A percentile compares a stretch with the other conserved stretches of the same genome.
Conservation (phyloP, 2,329 filamentous ascomycete genomes). For the Colletotrichum aenigma region DNA sequence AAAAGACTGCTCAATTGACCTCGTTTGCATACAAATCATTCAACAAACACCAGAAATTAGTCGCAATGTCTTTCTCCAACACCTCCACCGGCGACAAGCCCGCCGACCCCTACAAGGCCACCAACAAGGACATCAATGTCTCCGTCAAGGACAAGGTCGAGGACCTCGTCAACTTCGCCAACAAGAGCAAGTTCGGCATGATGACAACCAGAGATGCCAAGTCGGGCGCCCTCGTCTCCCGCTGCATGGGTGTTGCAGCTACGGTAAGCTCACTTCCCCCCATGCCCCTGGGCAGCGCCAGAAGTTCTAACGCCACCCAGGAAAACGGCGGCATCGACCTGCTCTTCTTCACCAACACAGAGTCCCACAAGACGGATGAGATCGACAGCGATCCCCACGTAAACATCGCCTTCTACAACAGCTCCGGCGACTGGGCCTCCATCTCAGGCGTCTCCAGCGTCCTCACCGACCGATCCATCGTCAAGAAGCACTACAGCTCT, state of each 20-base stretch:
- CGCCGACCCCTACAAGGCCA: conserved; percentile 77
- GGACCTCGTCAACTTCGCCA: conserved; percentile 74
- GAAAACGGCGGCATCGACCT: conserved; percentile 81
- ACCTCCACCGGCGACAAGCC: conserved; percentile 65
- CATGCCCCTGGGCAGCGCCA: rapidly evolving
- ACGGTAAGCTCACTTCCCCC: conserved; percentile 57
- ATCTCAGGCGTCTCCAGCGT: conserved; percentile 76
- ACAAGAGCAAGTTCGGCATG: conserved; percentile 82
- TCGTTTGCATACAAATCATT: neutral
- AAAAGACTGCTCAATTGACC: neutral
- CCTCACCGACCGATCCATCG: conserved; percentile 68
- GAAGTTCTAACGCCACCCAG: conserved; percentile 42
- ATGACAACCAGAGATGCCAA: conserved; percentile 77
- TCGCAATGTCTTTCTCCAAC: conserved; percentile 54
- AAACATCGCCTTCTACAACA: conserved; percentile 82
- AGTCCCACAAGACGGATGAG: conserved; percentile 87
- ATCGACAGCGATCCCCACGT: conserved; percentile 73
- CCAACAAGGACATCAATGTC: conserved; percentile 69
- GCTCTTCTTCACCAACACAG: conserved; percentile 90
- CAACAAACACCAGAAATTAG: neutral
- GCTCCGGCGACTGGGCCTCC: conserved; percentile 83
- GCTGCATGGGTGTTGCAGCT: conserved; percentile 84
- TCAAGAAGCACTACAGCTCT: conserved; percentile 78
- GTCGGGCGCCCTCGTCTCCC: conserved; percentile 72
- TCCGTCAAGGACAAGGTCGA: conserved; percentile 77